A percentile compares a stretch with the other conserved stretches of the same genome.
These are phyloP conservation scores for Globisporangium ultimum DNA, from an alignment of 352 stramenopile genomes.

Conservation along the genomic window DNA sequence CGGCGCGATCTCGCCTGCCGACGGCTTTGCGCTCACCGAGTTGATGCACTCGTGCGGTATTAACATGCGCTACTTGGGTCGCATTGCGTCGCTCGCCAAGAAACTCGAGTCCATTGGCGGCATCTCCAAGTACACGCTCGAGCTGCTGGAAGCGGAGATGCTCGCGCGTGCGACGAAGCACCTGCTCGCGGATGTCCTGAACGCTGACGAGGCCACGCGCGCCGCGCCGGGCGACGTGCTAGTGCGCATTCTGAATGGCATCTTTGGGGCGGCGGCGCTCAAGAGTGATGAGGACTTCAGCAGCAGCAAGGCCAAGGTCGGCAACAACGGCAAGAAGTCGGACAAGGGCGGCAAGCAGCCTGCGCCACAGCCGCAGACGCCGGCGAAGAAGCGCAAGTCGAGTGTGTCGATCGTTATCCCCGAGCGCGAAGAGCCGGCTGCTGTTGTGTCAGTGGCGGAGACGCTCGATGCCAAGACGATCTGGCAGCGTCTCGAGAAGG, in stretches of 20 bases:
- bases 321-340: slow-evolving; percentile 34
- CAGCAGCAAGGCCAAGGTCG: slow-evolving; percentile 24
- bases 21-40: slow-evolving; percentile 91
- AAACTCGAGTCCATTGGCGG: slow-evolving; percentile 83
- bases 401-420: no score
- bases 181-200: slow-evolving; percentile 67
- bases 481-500: slow-evolving; percentile 54
- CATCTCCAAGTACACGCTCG: slow-evolving; percentile 93
- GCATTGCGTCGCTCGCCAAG: slow-evolving; percentile 85
- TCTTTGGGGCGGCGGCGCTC: slow-evolving; percentile 44
- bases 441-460: slow-evolving; percentile 5
- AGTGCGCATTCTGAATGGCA: slow-evolving; percentile 81
- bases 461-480: slow-evolving; percentile 38
- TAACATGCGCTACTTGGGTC: slow-evolving; percentile 96
- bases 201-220: slow-evolving; percentile 52
- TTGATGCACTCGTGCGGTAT: slow-evolving; percentile 94
- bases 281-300: slow-evolving; percentile 31
- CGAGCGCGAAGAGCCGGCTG: slow-evolving; percentile 1
- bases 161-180: slow-evolving; percentile 91
- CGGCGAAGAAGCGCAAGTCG: no score
- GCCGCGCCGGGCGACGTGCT: slow-evolving; percentile 71
- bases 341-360: slow-evolving; percentile 24
- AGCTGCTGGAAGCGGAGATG: slow-evolving; percentile 96
- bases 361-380: no score
- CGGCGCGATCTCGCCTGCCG: slow-evolving; percentile 75